These are phyloP conservation scores for Pseudozyma flocculosa DNA, from an alignment of 1,284 basidiomycete genomes.

Conservation along the genomic window DNA sequence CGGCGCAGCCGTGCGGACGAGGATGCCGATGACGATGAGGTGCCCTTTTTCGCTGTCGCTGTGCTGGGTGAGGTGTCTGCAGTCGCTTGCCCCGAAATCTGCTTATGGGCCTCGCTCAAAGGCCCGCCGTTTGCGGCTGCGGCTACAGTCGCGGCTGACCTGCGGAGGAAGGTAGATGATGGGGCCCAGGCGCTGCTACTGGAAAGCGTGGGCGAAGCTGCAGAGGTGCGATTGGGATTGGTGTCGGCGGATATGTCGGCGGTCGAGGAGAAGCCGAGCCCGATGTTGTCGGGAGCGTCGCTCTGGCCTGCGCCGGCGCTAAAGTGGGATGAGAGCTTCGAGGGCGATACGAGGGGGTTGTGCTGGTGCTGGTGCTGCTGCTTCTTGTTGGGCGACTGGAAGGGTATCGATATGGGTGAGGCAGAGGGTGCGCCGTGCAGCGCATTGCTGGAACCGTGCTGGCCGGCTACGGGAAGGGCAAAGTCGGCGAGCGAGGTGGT, in stretches of 20 bases:
- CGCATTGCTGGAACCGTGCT: not conserved
- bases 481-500: constrained; percentile 32
- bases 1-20: constrained; percentile 30
- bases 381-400: no score
- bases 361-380: no score
- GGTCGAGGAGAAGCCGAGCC: no score
- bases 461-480: constrained; percentile 17
- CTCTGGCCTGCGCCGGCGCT: not conserved
- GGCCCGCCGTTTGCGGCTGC: not conserved
- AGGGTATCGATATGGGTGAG: not conserved
- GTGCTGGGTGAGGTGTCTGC: no score
- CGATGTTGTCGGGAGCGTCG: no score
- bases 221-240: no score
- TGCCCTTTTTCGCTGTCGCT: no score
- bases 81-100: no score
- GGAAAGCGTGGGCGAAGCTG: no score
- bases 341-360: not conserved
- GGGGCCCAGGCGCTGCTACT: not conserved
- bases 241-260: no score
- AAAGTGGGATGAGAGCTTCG: not conserved
- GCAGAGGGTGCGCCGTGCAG: not conserved
- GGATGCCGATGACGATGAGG: constrained; percentile 9
- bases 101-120: no score
- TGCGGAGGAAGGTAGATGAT: not conserved
- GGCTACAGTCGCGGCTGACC: not conserved